A percentile compares a stretch with the other conserved stretches of the same genome.
These are phyloP conservation scores for Aspergillus latus DNA, from an alignment of 2,329 filamentous ascomycete genomes.

Conservation along the genomic window DNA sequence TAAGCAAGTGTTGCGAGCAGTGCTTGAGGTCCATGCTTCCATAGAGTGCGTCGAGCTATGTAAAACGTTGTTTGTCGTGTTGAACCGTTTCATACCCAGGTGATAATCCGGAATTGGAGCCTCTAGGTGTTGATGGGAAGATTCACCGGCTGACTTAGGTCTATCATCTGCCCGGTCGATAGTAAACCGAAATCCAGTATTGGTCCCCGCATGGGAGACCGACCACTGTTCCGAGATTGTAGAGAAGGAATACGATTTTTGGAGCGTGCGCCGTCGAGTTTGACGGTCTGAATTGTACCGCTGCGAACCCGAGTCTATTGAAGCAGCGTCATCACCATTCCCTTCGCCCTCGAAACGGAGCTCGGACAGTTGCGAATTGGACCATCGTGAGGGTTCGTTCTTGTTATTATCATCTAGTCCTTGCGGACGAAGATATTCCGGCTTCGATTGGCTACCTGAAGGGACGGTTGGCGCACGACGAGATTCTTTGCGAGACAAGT, in stretches of 20 bases:
- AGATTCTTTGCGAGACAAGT: slow-evolving; percentile 32
- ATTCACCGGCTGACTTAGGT: slow-evolving; percentile 64
- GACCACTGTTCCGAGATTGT: slow-evolving; percentile 65
- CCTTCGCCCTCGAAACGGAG: slow-evolving; percentile 32
- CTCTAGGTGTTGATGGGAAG: slow-evolving; percentile 61
- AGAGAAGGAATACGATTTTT: slow-evolving; percentile 73
- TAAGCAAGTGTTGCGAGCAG: slow-evolving; percentile 26
- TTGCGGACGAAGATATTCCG: slow-evolving; percentile 51
- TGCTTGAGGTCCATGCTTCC: slow-evolving; percentile 28
- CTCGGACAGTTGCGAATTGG: slow-evolving; percentile 44
- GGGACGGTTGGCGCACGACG: slow-evolving; percentile 35
- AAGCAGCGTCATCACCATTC: slow-evolving; percentile 25
- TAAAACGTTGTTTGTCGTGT: slow-evolving; percentile 72
- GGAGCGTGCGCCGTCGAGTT: slow-evolving; percentile 42
- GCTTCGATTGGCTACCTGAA: slow-evolving; percentile 60
- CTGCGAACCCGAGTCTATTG: slow-evolving; percentile 23
- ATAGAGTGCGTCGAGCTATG: slow-evolving; percentile 74
- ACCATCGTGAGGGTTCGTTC: slow-evolving; percentile 40
- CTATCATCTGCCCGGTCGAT: slow-evolving; percentile 70
- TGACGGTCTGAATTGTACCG: slow-evolving; percentile 22
- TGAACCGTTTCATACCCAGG: slow-evolving; percentile 79
- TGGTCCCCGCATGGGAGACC: slow-evolving; percentile 43
- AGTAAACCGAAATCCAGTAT: slow-evolving; percentile 73
- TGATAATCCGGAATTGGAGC: slow-evolving; percentile 81
- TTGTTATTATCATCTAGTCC: slow-evolving; percentile 25